A percentile compares a stretch with the other conserved stretches of the same genome.
Conservation (phyloP, 768 basidiomycete species). For the Coprinopsis sp. region DNA sequence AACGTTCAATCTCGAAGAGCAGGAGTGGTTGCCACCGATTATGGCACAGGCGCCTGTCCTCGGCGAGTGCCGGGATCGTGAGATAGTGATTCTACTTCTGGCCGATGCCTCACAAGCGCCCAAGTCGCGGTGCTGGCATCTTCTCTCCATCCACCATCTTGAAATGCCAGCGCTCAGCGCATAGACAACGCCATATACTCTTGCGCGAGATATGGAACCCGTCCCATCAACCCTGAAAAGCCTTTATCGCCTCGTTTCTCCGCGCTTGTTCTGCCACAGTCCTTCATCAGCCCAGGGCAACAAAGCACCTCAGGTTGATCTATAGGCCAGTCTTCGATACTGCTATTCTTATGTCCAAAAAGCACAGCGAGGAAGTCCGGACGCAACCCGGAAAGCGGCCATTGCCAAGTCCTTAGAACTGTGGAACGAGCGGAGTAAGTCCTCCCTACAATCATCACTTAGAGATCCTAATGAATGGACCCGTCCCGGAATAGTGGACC, state of each 20-base stretch:
- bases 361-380: not conserved
- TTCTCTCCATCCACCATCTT: too few species aligned
- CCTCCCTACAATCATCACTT: not conserved
- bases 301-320: slow-evolving; percentile 9
- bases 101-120: too few species aligned
- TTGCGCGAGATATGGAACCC: not conserved
- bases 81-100: too few species aligned
- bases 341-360: slow-evolving; percentile 4
- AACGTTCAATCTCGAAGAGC: too few species aligned
- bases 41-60: too few species aligned
- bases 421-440: slow-evolving; percentile 57
- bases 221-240: slow-evolving; percentile 13
- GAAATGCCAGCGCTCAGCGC: too few species aligned
- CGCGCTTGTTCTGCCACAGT: slow-evolving; percentile 14
- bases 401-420: slow-evolving; percentile 34
- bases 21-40: too few species aligned
- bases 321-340: slow-evolving; percentile 13
- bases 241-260: slow-evolving; percentile 12
- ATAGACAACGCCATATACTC: slow-evolving; percentile 1
- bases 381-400: slow-evolving; percentile 3
- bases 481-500: slow-evolving; percentile 48
- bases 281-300: slow-evolving; percentile 11
- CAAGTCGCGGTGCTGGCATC: too few species aligned
- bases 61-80: too few species aligned
- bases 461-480: not conserved